Base-by-base conservation (phyloP, 768 basidiomycete genomes). In the Epithele typhae region DNA sequence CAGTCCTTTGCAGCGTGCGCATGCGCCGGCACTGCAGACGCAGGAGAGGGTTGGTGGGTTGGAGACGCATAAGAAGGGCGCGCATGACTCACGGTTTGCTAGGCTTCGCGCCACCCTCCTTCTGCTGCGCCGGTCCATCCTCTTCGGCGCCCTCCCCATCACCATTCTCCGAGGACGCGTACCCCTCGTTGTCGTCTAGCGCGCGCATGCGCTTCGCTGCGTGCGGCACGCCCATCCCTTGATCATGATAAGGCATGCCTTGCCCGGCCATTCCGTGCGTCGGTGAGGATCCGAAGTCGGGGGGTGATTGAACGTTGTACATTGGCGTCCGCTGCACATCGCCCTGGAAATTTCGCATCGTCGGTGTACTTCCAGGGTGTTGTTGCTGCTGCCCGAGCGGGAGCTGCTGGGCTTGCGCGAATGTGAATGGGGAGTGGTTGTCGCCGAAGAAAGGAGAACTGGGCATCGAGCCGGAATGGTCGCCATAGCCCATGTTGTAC, bases 1-100 rank as follows among this genome's bases (percentile, higher is more conserved):
- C 45, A 78, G 51, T 22, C 65, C 64, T 61, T 87, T 88, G 68
- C 87, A 89, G 4, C 86, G 76, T 48, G 72, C 72, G 59, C 87
- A 89, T 33, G 86, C 87, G 18, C 86, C 83, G 12, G 21, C 51
- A 17, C 58, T 59, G 49, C n/a, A n/a, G n/a, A n/a, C n/a, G n/a
- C n/a, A n/a, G n/a, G n/a, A n/a, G n/a, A n/a, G n/a, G n/a, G n/a
- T n/a, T n/a, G n/a, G n/a, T n/a, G n/a, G n/a, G n/a, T n/a, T n/a
- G n/a, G n/a, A n/a, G n/a, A n/a, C n/a, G n/a, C n/a, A n/a, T n/a
- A n/a, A n/a, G n/a, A n/a, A n/a, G n/a, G n/a, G n/a, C n/a, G n/a
- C n/a, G n/a, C n/a, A n/a, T n/a, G n/a, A 56, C 55, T 49, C 48
- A 56, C 55, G 55, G 51, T 46, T 52, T 56, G 14, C 40, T 34